Evolutionary conservation across 164 flowering plant species (phyloP).

Genomic region (Piper betle): DNA sequence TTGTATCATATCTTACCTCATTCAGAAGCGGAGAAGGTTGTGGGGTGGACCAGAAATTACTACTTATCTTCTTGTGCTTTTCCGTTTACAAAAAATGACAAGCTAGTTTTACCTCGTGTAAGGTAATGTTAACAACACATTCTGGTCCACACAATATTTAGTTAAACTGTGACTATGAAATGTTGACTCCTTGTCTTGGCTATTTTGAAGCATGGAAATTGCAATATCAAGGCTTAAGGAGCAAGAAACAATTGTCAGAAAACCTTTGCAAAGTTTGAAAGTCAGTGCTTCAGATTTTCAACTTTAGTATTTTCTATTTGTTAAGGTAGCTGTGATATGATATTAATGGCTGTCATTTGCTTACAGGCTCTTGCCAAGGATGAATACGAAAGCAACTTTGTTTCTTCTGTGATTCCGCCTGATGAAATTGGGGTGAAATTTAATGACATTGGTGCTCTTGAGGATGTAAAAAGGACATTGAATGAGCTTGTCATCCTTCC

Average conservation of each 20-base stretch:
- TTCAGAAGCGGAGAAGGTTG: conserved; percentile 91
- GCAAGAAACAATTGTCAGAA: conserved; percentile 48
- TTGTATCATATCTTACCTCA: background rate
- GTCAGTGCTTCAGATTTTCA: conserved; percentile 23
- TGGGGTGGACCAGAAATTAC: conserved; percentile 97
- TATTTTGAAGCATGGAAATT: conserved; percentile 59
- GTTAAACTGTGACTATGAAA: background rate
- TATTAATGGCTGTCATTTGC: background rate
- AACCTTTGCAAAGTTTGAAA: conserved; percentile 81
- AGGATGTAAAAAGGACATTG: conserved; percentile 82
- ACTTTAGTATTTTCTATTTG: background rate
- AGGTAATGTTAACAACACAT: conserved; percentile 31
- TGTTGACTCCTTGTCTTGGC: background rate
- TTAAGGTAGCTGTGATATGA: background rate
- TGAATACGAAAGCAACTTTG: conserved; percentile 89
- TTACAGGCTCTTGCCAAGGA: conserved; percentile 87
- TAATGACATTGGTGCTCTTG: conserved; percentile 97
- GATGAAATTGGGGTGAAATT: conserved; percentile 95
- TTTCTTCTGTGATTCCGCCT: conserved; percentile 90
- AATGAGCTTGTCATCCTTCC: conserved; percentile 97
- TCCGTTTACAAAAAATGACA: conserved; percentile 59
- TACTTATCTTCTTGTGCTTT: conserved; percentile 52
- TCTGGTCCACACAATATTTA: background rate
- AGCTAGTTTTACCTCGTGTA: conserved; percentile 55
- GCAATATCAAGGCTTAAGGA: conserved; percentile 76